Percentiles rank a stretch among this genome's conserved stretches.
Conservation (phyloP, 2,329 filamentous ascomycete species). For the Scorias spongiosa region DNA sequence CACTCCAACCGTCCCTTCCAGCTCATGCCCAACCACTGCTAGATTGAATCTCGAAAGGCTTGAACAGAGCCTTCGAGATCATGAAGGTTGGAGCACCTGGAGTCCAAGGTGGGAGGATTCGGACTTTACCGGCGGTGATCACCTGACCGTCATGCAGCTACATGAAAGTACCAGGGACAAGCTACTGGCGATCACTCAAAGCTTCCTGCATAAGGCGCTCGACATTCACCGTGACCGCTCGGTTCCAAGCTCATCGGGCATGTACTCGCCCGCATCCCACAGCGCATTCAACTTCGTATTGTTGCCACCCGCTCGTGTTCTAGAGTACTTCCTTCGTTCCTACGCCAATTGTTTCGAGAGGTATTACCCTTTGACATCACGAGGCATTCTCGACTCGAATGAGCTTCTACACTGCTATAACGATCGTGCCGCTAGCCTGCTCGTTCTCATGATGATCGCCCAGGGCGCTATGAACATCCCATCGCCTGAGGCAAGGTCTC, state of each 20-base stretch:
- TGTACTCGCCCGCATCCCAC: constrained; percentile 31
- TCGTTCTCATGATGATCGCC: constrained; percentile 58
- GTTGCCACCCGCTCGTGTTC: constrained; percentile 47
- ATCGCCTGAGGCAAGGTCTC: constrained; percentile 47
- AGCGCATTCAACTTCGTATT: constrained; percentile 48
- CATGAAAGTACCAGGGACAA: constrained; percentile 48
- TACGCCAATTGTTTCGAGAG: constrained; percentile 51
- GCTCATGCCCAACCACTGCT: constrained; percentile 35
- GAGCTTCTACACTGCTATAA: constrained; percentile 47
- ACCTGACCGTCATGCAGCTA: constrained; percentile 32
- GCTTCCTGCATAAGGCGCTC: constrained; percentile 54
- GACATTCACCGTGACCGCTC: constrained; percentile 44
- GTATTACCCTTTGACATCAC: constrained; percentile 48
- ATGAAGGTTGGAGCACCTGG: constrained; percentile 38
- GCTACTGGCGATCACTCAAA: constrained; percentile 56
- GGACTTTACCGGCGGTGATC: constrained; percentile 31
- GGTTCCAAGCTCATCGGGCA: constrained; percentile 6
- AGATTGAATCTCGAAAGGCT: constrained; percentile 35
- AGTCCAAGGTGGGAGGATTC: constrained; percentile 33
- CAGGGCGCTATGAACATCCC: constrained; percentile 54
- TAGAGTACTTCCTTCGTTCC: constrained; percentile 52
- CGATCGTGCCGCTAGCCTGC: constrained; percentile 48
- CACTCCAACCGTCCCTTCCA: constrained; percentile 32
- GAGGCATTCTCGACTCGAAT: constrained; percentile 49
- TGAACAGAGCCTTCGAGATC: constrained; percentile 35